Base-by-base conservation (phyloP, 2,329 filamentous ascomycete genomes). In the Phoma sp. region DNA sequence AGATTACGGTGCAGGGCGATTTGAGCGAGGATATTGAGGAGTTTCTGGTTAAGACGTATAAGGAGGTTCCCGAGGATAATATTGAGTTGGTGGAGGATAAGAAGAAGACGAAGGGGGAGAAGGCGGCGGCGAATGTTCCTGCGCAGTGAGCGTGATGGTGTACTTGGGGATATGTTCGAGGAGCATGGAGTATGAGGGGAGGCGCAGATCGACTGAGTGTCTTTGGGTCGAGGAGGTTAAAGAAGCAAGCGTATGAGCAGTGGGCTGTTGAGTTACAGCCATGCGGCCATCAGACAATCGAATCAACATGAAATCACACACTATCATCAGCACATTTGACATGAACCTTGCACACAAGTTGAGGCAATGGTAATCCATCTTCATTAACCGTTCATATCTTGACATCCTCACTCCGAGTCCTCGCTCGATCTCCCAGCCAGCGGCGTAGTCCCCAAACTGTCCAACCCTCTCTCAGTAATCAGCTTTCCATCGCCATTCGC, bases 1-100 rank as follows among this genome's bases (percentile, higher is more conserved):
- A 98, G 78, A 98, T 99, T 73, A 96, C 96, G 4, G 92, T 99
- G 17, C 95, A 99, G 78, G 95, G 95, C 28, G 95, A 99, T 78
- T 87, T 99, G 59, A 96, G 92, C 74, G 91, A 95, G 68, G 95
- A 99, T 78, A 88, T 99, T 61, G 85, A 91, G 70, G 95, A 98
- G 73, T 97, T 93, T 79, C 78, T 99, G 71, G 74, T 90, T 60
- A 92, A 97, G 72, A 90, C 91, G 73, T 96, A 96, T 77, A 89
- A 89, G 75, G 86, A 92, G 61, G 90, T 99, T 66, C 93, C 93
- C 2, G 91, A 96, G 79, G 92, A 96, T 72, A 97, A 99, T 77
- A 89, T 98, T 66, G 93, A 98, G 78, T 79, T 93, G 70, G 85
- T 98, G 36, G 93, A 98, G 77, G 93, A 97, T 74, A 97, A 96